Percentiles rank a stretch among this genome's conserved stretches.
phyloP scores from a whole-genome alignment of 2,329 filamentous ascomycete species.

The Phoma sp. region DNA sequence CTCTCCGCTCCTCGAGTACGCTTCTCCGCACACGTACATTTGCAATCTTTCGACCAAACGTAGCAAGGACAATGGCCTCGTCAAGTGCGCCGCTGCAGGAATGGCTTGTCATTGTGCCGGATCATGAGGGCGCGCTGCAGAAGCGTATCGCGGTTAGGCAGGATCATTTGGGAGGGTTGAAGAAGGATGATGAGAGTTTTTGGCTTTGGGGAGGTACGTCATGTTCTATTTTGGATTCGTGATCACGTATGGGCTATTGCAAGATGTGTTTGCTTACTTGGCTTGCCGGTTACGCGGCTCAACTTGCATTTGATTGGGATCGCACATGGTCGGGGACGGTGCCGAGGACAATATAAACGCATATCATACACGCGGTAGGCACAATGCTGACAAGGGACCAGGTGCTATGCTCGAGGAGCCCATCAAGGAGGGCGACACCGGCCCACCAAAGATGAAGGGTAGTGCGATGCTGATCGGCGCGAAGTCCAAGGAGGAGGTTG shows the following conservation, averaged over 20 bases:
- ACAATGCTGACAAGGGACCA: conserved; percentile 14
- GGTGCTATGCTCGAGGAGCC: conserved; percentile 48
- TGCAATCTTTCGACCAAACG: background rate
- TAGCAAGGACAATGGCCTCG: conserved; percentile 18
- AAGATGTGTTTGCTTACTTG: no score
- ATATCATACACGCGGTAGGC: no score
- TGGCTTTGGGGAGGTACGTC: conserved; percentile 47
- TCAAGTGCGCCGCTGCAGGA: conserved; percentile 45
- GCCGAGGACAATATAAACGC: no score
- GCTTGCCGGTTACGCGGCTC: no score
- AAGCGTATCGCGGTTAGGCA: conserved; percentile 53
- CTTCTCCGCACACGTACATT: background rate
- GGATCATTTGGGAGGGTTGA: conserved; percentile 43
- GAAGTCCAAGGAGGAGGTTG: conserved; percentile 72
- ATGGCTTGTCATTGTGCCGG: conserved; percentile 61
- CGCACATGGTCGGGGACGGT: no score
- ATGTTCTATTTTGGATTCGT: background rate
- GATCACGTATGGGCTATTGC: no score
- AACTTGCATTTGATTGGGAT: no score
- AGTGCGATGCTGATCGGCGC: conserved; percentile 74
- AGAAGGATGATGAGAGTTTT: conserved; percentile 36
- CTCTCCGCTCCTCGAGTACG: background rate
- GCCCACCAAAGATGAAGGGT: conserved; percentile 73
- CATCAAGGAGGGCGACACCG: conserved; percentile 64
- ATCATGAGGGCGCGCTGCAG: conserved; percentile 52